Evolutionary conservation across 2,329 filamentous ascomycete genomes (phyloP).

Genomic region (Fusarium secorum): DNA sequence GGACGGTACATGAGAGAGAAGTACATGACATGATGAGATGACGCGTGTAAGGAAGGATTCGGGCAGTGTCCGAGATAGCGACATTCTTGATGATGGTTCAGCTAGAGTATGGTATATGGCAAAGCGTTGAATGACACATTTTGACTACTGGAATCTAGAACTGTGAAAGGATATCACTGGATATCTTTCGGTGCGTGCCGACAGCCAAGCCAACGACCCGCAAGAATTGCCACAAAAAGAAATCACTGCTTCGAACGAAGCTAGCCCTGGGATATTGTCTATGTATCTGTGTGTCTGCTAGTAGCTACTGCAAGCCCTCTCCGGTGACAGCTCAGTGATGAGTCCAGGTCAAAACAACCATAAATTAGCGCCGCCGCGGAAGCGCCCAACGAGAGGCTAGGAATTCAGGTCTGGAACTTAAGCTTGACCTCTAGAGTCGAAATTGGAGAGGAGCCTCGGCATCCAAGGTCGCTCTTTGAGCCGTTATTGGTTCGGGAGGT

Average conservation of each 20-base stretch:
- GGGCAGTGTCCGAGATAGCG: slow-evolving; percentile 31
- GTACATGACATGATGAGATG: slow-evolving; percentile 14
- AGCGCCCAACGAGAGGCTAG: slow-evolving; percentile 7
- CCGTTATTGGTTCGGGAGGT: slow-evolving; percentile 24
- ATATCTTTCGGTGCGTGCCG: slow-evolving; percentile 16
- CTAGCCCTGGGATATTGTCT: neutral
- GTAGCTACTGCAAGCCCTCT: neutral
- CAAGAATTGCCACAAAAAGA: slow-evolving; percentile 15
- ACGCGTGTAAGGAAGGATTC: slow-evolving; percentile 12
- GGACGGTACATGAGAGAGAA: neutral
- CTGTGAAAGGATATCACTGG: neutral
- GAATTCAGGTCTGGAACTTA: neutral
- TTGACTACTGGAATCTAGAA: neutral
- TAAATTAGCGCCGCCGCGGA: slow-evolving; percentile 21
- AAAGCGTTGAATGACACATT: slow-evolving; percentile 6
- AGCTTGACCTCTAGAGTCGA: neutral
- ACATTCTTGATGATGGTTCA: neutral
- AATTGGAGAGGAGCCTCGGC: slow-evolving; percentile 24
- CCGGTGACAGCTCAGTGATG: slow-evolving; percentile 8
- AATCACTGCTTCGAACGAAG: neutral
- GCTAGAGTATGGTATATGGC: neutral
- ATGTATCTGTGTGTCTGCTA: neutral
- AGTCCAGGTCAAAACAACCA: slow-evolving; percentile 31
- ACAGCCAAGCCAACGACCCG: slow-evolving; percentile 3
- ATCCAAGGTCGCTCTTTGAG: slow-evolving; percentile 22